These are phyloP conservation scores for Heterobasidion irregulare DNA, from an alignment of 1,284 basidiomycete species.

Conservation along the genomic window DNA sequence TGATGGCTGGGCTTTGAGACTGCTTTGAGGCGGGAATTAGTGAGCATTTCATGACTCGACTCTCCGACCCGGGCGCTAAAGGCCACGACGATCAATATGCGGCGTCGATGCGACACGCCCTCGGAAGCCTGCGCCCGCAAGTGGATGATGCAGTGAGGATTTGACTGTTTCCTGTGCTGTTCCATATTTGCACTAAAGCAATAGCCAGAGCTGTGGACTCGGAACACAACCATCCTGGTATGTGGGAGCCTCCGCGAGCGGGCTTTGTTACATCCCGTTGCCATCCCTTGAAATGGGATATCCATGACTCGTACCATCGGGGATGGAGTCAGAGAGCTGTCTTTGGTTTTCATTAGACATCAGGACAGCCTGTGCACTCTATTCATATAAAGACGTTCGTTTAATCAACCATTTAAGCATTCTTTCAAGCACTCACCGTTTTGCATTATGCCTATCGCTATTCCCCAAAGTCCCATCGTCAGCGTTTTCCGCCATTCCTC, in stretches of 20 bases:
- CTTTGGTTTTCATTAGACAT: not conserved
- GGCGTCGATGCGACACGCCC: too few species aligned
- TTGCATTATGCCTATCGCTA: not conserved
- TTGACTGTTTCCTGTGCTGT: too few species aligned
- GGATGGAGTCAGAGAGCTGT: not conserved
- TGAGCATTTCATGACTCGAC: too few species aligned
- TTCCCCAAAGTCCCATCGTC: conserved; percentile 11
- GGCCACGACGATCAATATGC: too few species aligned
- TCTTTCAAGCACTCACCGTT: not conserved
- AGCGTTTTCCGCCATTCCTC: conserved; percentile 20
- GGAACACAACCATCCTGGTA: not conserved
- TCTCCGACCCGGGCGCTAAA: too few species aligned
- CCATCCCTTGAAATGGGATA: not conserved
- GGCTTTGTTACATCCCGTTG: not conserved
- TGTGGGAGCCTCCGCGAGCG: not conserved
- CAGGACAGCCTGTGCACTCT: not conserved
- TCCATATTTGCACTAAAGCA: too few species aligned
- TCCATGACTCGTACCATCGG: not conserved
- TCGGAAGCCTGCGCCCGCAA: too few species aligned
- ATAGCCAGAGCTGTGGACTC: too few species aligned
- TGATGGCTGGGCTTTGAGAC: too few species aligned
- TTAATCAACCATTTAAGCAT: not conserved
- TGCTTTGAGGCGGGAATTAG: too few species aligned
- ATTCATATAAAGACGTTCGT: not conserved
- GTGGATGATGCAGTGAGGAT: too few species aligned